Evolutionary conservation across 495 filamentous ascomycete genomes (phyloP).

Genomic region (Neurospora sp.): DNA sequence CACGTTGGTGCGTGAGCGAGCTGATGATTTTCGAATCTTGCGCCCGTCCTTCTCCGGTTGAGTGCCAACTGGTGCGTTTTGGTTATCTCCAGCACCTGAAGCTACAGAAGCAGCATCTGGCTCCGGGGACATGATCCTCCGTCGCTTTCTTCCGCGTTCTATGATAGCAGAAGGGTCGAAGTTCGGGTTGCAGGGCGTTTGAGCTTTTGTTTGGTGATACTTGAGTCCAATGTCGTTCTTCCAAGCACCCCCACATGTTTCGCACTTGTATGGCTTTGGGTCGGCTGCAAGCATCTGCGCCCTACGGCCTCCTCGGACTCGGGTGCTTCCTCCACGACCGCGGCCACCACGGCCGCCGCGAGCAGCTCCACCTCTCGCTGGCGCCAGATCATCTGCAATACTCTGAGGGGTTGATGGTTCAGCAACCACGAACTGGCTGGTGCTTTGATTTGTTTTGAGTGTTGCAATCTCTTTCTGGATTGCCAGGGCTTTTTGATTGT

Average conservation of each 20-base stretch:
- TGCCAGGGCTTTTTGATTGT: slow-evolving; percentile 2
- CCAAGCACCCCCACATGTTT: slow-evolving; percentile 38
- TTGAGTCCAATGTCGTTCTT: slow-evolving; percentile 44
- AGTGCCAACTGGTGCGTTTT: slow-evolving; percentile 17
- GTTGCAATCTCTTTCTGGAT: slow-evolving; percentile 7
- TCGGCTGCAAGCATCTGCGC: slow-evolving; percentile 4
- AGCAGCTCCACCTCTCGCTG: background rate
- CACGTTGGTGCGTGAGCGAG: background rate
- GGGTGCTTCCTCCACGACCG: slow-evolving; percentile 7
- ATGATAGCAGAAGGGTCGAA: slow-evolving; percentile 23
- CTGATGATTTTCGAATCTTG: slow-evolving; percentile 4
- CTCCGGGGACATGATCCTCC: slow-evolving; percentile 11
- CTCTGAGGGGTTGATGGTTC: slow-evolving; percentile 4
- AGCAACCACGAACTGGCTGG: background rate
- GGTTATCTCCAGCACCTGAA: slow-evolving; percentile 29
- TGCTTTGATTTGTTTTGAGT: background rate
- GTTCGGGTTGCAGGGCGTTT: slow-evolving; percentile 40
- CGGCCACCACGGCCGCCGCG: slow-evolving; percentile 11
- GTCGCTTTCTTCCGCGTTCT: slow-evolving; percentile 16
- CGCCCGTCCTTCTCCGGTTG: slow-evolving; percentile 1
- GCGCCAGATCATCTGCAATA: slow-evolving; percentile 1
- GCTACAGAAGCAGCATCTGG: slow-evolving; percentile 14
- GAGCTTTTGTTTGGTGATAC: slow-evolving; percentile 41
- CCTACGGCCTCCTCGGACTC: slow-evolving; percentile 11
- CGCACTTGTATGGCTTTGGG: slow-evolving; percentile 28